Base-by-base conservation (phyloP, 108 stramenopile genomes). In the Cyclotella kingstonii region DNA sequence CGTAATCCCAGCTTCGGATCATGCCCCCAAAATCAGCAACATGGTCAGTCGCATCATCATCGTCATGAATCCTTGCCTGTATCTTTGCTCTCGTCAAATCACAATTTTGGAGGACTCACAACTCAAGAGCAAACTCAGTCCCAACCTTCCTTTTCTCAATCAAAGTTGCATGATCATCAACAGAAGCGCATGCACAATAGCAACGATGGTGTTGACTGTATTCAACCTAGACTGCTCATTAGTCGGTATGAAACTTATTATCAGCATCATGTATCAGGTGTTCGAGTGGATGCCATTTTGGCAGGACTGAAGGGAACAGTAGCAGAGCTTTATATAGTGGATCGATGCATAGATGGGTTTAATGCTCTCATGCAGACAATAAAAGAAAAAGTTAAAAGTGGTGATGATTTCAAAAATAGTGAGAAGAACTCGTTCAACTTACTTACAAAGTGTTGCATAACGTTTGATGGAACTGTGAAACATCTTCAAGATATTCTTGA, bases 401-500 rank as follows among this genome's bases (percentile, higher is more conserved):
- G 2, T 7, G 26, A 39, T 0, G 17, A 26, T 25, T 17, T 15
- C 1, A 30, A 50, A 11, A 41, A 50, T 34, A 52, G 44, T 26
- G 25, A 50, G 45, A 14, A 43, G 17, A 25, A 33, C 19, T 41
- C 9, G 51, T 3, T 8, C 22, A 12, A 55, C 4, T 58, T 25
- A 5, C 3, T 8, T 2, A 14, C 44, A 59, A 38, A 59, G 0
- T 29, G 21, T 12, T 63, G 71, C 22, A 59, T 15, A 49, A 73
- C 71, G 30, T 63, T 57, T 23, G 36, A 64, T 30, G 71, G 71
- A 10, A 73, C 71, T 8, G 18, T 73, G 11, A 26, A 60, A 11
- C 63, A 73, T 25, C 27, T 73, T 11, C 71, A 58, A 52, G 35
- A 34, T 3, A 73, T 73, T 39, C 49, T 73, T 22, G 71, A 73